These are phyloP conservation scores for Aspergillus sp. DNA, from an alignment of 2,329 filamentous ascomycete species.

Conservation along the genomic window DNA sequence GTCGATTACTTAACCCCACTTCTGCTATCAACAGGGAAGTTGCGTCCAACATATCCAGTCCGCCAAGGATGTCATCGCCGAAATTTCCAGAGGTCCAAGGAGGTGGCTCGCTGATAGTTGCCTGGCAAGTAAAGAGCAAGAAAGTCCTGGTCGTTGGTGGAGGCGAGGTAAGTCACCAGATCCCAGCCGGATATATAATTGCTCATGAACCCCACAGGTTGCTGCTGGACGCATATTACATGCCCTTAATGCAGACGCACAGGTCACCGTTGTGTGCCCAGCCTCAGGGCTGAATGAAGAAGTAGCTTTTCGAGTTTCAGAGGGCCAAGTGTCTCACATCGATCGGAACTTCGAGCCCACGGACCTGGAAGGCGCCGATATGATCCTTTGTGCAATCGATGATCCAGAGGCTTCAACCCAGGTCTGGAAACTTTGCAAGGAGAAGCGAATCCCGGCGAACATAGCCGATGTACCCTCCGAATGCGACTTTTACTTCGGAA, in stretches of 20 bases:
- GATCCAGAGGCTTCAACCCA: slow-evolving; percentile 86
- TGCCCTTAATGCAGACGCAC: slow-evolving; percentile 91
- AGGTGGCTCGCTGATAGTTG: slow-evolving; percentile 89
- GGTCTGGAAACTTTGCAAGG: slow-evolving; percentile 93
- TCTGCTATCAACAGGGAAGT: not conserved
- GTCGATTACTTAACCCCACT: slow-evolving; percentile 3
- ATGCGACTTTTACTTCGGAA: slow-evolving; percentile 99
- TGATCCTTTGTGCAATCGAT: slow-evolving; percentile 93
- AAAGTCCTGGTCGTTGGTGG: slow-evolving; percentile 91
- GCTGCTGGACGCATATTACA: slow-evolving; percentile 93
- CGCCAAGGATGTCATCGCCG: slow-evolving; percentile 50
- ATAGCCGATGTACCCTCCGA: slow-evolving; percentile 96
- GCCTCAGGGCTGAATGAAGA: slow-evolving; percentile 81
- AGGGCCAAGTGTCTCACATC: slow-evolving; percentile 76
- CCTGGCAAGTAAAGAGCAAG: slow-evolving; percentile 93
- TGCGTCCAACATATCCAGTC: not conserved
- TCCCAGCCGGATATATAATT: slow-evolving; percentile 16
- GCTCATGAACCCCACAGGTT: slow-evolving; percentile 63
- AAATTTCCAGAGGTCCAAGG: slow-evolving; percentile 81
- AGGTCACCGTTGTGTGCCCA: slow-evolving; percentile 84
- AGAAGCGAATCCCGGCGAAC: slow-evolving; percentile 82
- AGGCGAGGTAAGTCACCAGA: slow-evolving; percentile 72
- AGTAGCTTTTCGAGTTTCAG: slow-evolving; percentile 77
- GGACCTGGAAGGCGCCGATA: slow-evolving; percentile 80
- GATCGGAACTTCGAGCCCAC: slow-evolving; percentile 82